Evolutionary conservation across 345 rosid species (phyloP).

Genomic region (Boechera divaricarpa): DNA sequence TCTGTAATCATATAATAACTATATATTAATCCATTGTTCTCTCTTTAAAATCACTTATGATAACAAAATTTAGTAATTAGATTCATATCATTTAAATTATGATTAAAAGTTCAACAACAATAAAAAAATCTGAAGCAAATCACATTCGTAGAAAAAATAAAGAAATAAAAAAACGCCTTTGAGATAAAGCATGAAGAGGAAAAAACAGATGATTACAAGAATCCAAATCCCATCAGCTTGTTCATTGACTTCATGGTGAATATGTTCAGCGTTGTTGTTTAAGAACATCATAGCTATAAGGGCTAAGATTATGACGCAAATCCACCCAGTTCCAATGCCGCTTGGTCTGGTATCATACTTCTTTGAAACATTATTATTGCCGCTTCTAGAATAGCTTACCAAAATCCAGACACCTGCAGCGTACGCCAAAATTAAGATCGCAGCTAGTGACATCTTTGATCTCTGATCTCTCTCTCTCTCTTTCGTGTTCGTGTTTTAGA

Average conservation of each 20-base stretch:
- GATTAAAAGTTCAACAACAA: background rate
- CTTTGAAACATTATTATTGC: background rate
- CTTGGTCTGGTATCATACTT: background rate
- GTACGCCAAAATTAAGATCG: background rate
- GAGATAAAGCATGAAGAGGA: slow-evolving; percentile 15
- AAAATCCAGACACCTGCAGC: background rate
- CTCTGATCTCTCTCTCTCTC: slow-evolving; percentile 15
- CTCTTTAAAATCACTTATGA: background rate
- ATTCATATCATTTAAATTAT: background rate
- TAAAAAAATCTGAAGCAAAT: background rate
- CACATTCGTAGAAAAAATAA: background rate
- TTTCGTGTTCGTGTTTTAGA: background rate
- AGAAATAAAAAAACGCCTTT: background rate
- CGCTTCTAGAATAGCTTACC: background rate
- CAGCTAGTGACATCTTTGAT: slow-evolving; percentile 12
- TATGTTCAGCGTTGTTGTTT: slow-evolving; percentile 4
- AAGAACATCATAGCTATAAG: background rate
- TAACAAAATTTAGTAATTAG: background rate
- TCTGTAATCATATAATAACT: slow-evolving; percentile 30
- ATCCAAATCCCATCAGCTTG: slow-evolving; percentile 9
- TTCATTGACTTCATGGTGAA: background rate
- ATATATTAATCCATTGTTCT: slow-evolving; percentile 27
- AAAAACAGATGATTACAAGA: background rate
- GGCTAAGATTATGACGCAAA: slow-evolving; percentile 13
- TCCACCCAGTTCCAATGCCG: slow-evolving; percentile 27